A percentile compares a stretch with the other conserved stretches of the same genome.
phyloP scores from a whole-genome alignment of 441 rosid genomes.

The Arabidopsis lyrata region DNA sequence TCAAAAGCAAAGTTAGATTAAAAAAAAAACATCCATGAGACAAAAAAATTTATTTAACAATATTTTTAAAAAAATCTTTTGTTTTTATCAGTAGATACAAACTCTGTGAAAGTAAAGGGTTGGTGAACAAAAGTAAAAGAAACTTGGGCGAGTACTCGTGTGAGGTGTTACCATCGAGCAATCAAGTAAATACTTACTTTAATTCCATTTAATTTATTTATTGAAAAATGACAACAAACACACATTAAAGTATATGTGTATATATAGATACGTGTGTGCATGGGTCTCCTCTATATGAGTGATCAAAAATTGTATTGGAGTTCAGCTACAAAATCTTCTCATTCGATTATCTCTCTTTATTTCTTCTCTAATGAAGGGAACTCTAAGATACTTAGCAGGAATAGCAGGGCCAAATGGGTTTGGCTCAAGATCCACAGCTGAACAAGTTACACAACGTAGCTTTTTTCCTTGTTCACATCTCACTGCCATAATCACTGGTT shows the following conservation, averaged over 20 bases:
- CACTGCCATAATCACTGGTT: conserved; percentile 93
- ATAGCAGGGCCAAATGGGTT: conserved; percentile 92
- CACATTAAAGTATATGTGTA: conserved; percentile 1
- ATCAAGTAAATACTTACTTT: conserved; percentile 41
- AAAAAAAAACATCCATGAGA: not conserved
- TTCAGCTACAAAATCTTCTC: not conserved
- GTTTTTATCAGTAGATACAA: conserved; percentile 32
- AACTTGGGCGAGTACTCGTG: conserved; percentile 39
- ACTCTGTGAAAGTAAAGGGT: conserved; percentile 32
- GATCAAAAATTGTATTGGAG: conserved; percentile 19
- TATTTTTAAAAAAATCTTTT: not conserved
- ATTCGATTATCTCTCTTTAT: conserved; percentile 15
- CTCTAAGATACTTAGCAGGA: conserved; percentile 79
- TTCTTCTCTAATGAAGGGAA: conserved; percentile 64
- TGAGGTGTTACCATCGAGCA: conserved; percentile 43
- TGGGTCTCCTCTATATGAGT: conserved; percentile 31
- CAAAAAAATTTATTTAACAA: not conserved
- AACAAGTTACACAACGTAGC: conserved; percentile 63
- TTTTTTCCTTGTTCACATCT: conserved; percentile 44
- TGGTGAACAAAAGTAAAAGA: conserved; percentile 38
- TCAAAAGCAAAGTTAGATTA: not conserved
- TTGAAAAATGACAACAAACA: conserved; percentile 26
- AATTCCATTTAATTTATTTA: not conserved
- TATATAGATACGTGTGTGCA: conserved; percentile 44
- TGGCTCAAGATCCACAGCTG: conserved; percentile 94